Percentiles rank a stretch among this genome's conserved stretches.
phyloP scores from a whole-genome alignment of 169 alveolate genomes.

The Plasmodium adleri region DNA sequence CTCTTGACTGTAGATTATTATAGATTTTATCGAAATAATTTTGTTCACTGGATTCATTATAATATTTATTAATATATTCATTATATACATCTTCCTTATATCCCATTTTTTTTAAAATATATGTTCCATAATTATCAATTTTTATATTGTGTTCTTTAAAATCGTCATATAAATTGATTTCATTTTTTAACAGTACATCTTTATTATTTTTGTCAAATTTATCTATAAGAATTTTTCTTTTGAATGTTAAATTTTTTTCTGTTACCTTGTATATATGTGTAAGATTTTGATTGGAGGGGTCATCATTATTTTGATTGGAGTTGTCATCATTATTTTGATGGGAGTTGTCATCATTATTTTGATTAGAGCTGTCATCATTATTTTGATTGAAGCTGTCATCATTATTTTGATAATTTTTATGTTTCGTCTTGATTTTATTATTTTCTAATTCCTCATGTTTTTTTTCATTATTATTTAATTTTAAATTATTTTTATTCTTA shows the following conservation, averaged over 20 bases:
- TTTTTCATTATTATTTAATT: neutral
- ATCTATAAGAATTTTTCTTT: constrained; percentile 55
- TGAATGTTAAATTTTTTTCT: constrained; percentile 47
- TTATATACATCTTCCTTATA: constrained; percentile 58
- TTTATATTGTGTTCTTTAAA: constrained; percentile 56
- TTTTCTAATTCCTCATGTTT: too few species aligned
- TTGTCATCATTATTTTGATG: too few species aligned
- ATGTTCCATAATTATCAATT: constrained; percentile 45
- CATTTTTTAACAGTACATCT: constrained; percentile 38
- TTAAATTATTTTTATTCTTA: neutral
- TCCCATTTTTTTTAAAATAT: constrained; percentile 58
- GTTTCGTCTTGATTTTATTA: too few species aligned
- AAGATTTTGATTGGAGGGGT: neutral
- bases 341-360: too few species aligned
- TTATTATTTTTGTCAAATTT: constrained; percentile 33
- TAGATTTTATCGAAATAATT: constrained; percentile 65
- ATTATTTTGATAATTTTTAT: too few species aligned
- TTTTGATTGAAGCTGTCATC: too few species aligned
- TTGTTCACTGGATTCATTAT: constrained; percentile 38
- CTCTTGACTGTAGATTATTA: constrained; percentile 20
- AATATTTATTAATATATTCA: constrained; percentile 52
- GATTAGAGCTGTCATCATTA: too few species aligned
- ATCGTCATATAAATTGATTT: constrained; percentile 62
- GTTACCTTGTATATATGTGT: constrained; percentile 1
- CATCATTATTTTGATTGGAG: too few species aligned